Evolutionary conservation across 768 basidiomycete species (phyloP), one percentile per base, ranked within the genome.

Genomic region (Tricholoma flavovirens): DNA sequence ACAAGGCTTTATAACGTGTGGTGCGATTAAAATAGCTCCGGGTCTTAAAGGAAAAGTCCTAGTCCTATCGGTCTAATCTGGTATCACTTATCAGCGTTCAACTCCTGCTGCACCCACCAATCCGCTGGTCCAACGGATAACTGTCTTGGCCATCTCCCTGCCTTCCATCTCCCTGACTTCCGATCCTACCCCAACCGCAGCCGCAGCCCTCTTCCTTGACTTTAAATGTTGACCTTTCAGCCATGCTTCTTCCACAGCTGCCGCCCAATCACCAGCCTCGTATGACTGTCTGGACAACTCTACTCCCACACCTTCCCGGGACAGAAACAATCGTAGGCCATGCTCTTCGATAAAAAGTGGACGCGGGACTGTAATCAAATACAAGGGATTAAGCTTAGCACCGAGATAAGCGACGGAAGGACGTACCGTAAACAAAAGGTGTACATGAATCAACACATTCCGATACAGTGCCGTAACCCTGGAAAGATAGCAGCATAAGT

Each of bases 311-410:
- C 88, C 89, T 45, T 85, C 80, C 21, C 71, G 71, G 36, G 81
- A 74, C 36, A 91, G 80, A 30, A 87, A 72, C 12, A 84, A 73
- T 4, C 83, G 80, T 30, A 92, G 73, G 3, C 90, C 90, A 61
- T 87, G 83, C 65, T 92, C 90, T 63, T 91, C 89, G 40, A 90
- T 82, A 61, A 92, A 91, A 35, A 90, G 73, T 0, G 90, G 90
- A 2, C 89, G 77, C 1, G 89, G 84, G 11, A 91, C 87, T 87
- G 64, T n/a, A n/a, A n/a, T n/a, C n/a, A n/a, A n/a, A n/a, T n/a
- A n/a, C n/a, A n/a, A n/a, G 46, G 15, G 26, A 48, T 1, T 21
- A 42, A 26, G 17, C 53, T 38, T 53, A 49, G 30, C 40, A 43
- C 52, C 33, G 30, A 49, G 40, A 56, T 38, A 19, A 56, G 38